Base-by-base conservation (phyloP, 352 stramenopile species). In the Globisporangium recalcitrans region DNA sequence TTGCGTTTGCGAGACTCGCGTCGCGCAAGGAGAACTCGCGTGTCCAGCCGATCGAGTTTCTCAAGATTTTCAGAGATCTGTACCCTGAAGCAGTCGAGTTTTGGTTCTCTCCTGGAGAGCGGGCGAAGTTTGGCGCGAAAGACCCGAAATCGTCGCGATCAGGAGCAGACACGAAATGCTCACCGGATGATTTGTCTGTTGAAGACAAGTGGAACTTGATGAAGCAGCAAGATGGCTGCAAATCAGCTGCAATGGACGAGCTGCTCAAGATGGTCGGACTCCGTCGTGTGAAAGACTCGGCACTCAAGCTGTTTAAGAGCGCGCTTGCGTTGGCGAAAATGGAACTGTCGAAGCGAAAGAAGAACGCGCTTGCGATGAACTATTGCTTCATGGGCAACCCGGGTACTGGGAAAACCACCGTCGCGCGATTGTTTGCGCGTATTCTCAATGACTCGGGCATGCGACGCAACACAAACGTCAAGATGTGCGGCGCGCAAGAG, bases 201-300 rank as follows among this genome's bases (percentile, higher is more conserved):
- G 59, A 73, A 24, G 73, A 93, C 46, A 71, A 73, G 19, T 97
- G 89, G 89, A 59, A 74, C 32, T 70, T 71, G 40, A 54, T 93
- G 24, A 87, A 91, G 57, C 58, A 58, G 5, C 72, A 80, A 32
- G 54, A 84, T 47, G 57, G 67, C 7, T 77, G 75, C 44, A 40
- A 67, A 0, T 95, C 87, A 3, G 52, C 82, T 16, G 85, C 80
- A 4, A 95, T 96, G 85, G 86, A 96, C 7, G 68, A 89, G 36
- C 63, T 97, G 21, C 49, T 96, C 16, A 87, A 85, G 53, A 75
- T 96, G 46, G 88, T 90, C 29, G 89, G 89, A 1, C 70, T 97
- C n/a, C 76, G 63, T 11, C 83, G 84, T 56, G 89, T 97, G 4
- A 97, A 97, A 58, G 60, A 82, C 40, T 74, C 67, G 58, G 87